These are phyloP conservation scores for Echeveria elegans DNA, from an alignment of 164 flowering plant genomes.

Conservation along the genomic window DNA sequence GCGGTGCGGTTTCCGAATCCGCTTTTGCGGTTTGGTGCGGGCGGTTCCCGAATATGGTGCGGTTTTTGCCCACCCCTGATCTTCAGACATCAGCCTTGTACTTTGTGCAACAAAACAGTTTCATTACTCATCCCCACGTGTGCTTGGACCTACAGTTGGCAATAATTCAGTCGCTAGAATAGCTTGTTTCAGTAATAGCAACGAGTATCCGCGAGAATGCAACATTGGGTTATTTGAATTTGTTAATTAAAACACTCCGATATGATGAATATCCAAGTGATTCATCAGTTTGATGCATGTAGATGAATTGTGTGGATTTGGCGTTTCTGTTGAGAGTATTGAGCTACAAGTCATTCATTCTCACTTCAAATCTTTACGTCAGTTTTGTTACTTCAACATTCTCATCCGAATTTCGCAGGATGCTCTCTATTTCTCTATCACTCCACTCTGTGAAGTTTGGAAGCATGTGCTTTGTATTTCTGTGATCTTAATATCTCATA, in stretches of 20 bases:
- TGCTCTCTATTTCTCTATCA: background rate
- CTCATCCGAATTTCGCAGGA: background rate
- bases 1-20: too few species aligned
- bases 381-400: background rate
- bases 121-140: background rate
- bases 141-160: conserved; percentile 4
- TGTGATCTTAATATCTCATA: background rate
- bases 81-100: background rate
- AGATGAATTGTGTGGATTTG: background rate
- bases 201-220: background rate
- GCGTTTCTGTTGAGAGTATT: background rate
- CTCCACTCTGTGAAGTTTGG: conserved; percentile 2
- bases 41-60: too few species aligned
- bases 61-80: too few species aligned
- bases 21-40: too few species aligned
- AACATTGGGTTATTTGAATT: background rate
- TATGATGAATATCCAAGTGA: too few species aligned
- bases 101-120: too few species aligned
- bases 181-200: background rate
- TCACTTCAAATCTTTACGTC: background rate
- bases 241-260: too few species aligned
- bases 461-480: too few species aligned
- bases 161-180: background rate
- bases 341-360: conserved; percentile 1
- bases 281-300: too few species aligned